phyloP scores from a whole-genome alignment of 2,329 filamentous ascomycete species.

The Curvularia sp. region DNA sequence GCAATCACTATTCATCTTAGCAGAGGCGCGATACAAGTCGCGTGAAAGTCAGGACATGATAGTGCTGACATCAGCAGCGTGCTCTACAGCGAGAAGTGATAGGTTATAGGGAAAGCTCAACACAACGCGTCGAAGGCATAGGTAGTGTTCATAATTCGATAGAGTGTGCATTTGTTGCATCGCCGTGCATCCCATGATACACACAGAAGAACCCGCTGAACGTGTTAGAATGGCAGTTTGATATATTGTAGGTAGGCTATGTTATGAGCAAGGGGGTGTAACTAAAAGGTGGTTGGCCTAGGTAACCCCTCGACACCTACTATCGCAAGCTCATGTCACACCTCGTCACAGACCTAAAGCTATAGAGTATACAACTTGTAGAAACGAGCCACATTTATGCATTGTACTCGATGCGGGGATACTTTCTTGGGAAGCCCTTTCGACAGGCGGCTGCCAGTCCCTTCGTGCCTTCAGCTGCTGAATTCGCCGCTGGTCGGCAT shows the following conservation, averaged over 20 bases:
- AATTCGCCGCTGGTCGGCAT: background rate
- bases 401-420: background rate
- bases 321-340: background rate
- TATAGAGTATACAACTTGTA: background rate
- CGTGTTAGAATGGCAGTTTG: background rate
- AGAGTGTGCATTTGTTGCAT: background rate
- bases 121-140: background rate
- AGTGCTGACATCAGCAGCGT: background rate
- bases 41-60: background rate
- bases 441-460: background rate
- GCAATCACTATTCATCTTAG: background rate
- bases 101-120: background rate
- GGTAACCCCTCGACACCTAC: background rate
- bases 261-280: background rate
- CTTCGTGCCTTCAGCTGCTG: background rate
- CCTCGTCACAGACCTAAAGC: background rate
- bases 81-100: background rate
- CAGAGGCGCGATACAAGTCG: background rate
- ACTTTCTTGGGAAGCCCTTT: background rate
- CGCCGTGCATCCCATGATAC: background rate
- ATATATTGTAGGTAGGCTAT: background rate
- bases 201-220: background rate
- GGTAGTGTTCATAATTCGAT: background rate
- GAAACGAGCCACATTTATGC: background rate
- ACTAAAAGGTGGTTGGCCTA: background rate